Evolutionary conservation across 2,329 filamentous ascomycete genomes (phyloP).

Genomic region (Apiospora malaysiana): DNA sequence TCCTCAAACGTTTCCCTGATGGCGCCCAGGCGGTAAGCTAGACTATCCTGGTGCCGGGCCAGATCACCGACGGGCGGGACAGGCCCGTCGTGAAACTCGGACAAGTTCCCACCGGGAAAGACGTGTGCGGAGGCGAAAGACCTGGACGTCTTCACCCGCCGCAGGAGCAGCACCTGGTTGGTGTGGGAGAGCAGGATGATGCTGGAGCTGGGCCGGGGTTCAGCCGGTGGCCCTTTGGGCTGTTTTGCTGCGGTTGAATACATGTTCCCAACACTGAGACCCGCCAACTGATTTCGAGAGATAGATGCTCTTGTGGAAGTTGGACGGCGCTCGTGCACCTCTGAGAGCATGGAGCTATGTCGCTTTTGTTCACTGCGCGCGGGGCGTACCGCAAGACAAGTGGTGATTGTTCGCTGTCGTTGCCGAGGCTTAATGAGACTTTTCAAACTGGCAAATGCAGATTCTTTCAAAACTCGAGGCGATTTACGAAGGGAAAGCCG

Average conservation of each 20-base stretch:
- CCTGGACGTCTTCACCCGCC: conserved; percentile 80
- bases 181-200: conserved; percentile 83
- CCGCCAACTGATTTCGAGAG: background rate
- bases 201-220: conserved; percentile 56
- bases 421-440: background rate
- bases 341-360: background rate
- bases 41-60: conserved; percentile 71
- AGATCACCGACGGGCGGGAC: conserved; percentile 53
- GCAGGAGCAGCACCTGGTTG: conserved; percentile 88
- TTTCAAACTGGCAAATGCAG: background rate
- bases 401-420: background rate
- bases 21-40: conserved; percentile 79
- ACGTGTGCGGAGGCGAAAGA: conserved; percentile 93
- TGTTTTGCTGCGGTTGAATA: conserved; percentile 28
- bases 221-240: conserved; percentile 42
- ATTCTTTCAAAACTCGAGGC: background rate
- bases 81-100: conserved; percentile 74
- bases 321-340: no score
- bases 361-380: background rate
- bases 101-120: conserved; percentile 89
- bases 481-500: background rate
- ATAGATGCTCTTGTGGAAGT: no score
- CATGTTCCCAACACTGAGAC: background rate
- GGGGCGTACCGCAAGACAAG: background rate
- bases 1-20: conserved; percentile 95